These are phyloP conservation scores for Dianthus caryophyllus DNA, from an alignment of 148 eudicot genomes.

Conservation along the genomic window DNA sequence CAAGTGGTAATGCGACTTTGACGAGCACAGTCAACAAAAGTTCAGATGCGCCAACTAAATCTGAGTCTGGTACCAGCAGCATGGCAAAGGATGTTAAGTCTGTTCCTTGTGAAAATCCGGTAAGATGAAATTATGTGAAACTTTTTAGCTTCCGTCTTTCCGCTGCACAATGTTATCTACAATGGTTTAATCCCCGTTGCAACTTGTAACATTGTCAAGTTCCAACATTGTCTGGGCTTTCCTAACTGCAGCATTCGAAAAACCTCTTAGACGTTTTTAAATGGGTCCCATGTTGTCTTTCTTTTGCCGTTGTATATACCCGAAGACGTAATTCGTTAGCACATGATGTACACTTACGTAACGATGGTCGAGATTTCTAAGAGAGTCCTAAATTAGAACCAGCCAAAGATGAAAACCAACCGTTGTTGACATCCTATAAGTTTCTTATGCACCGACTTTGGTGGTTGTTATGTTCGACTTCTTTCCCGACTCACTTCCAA, in stretches of 20 bases:
- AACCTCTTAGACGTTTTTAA: too few species aligned
- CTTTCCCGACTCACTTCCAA: background rate
- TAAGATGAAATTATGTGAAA: constrained; percentile 30
- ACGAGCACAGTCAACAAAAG: constrained; percentile 33
- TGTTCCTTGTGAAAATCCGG: constrained; percentile 42
- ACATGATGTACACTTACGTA: too few species aligned
- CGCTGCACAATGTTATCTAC: background rate
- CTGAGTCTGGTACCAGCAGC: constrained; percentile 27
- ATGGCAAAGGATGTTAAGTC: constrained; percentile 31
- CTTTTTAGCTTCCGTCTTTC: background rate
- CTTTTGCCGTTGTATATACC: too few species aligned
- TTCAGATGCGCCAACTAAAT: constrained; percentile 24
- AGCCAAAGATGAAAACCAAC: too few species aligned
- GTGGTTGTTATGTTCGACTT: background rate
- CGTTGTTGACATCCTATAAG: background rate
- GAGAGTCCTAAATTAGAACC: too few species aligned
- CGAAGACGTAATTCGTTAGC: too few species aligned
- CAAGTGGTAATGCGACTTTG: constrained; percentile 37
- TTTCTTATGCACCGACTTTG: background rate
- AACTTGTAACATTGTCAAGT: too few species aligned
- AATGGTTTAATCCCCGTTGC: too few species aligned
- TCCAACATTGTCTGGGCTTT: too few species aligned
- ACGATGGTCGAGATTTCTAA: too few species aligned
- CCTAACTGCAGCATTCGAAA: too few species aligned
- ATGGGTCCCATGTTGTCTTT: too few species aligned